Evolutionary conservation across 345 rosid genomes (phyloP), one percentile per base, ranked within the genome.

Genomic region (Cochlearia excelsa): DNA sequence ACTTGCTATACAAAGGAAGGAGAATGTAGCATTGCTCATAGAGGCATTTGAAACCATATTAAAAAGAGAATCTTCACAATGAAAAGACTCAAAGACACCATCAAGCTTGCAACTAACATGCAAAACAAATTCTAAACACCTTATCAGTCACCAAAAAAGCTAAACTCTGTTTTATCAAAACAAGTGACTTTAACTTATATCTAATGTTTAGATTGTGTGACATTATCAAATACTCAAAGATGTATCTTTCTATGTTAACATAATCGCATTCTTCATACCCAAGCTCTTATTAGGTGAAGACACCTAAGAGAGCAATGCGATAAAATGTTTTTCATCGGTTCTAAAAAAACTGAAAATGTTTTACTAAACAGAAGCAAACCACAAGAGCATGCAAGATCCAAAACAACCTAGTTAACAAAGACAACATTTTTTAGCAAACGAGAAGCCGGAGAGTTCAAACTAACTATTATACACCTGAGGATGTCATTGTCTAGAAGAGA

Each of bases 21-120:
- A 77, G 71, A 84, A 84, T 63, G 95, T 85, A 54, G 80, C 80
- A 67, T 78, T 88, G 56, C 90, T 91, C n/a, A 81, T 82, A 27
- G 88, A 81, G 73, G 96, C 95, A 46, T 88, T 88, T 30, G 88
- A 86, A 66, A 77, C 83, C 29, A 83, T 83, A 38, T 51, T 47
- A 55, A 82, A 89, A 3, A 67, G 67, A 72, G 54, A 73, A 43
- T 9, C 80, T 55, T 65, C 84, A 70, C 42, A 61, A n/a, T 16
- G 23, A 16, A 16, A 16, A 16, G 23, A 26, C 73, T 79, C 53
- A 48, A 63, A 72, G 79, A 59, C 67, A 79, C 4, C 79, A 79
- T 50, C 90, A 85, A 74, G 84, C 91, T 61, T 85, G 91, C 62
- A 82, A 67, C 62, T 89, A 74, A 80, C 47, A 46, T 54, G 58